A percentile compares a stretch with the other conserved stretches of the same genome.
Evolutionary conservation across 1,284 basidiomycete species (phyloP).

Genomic region (Rhodotorula sp.): DNA sequence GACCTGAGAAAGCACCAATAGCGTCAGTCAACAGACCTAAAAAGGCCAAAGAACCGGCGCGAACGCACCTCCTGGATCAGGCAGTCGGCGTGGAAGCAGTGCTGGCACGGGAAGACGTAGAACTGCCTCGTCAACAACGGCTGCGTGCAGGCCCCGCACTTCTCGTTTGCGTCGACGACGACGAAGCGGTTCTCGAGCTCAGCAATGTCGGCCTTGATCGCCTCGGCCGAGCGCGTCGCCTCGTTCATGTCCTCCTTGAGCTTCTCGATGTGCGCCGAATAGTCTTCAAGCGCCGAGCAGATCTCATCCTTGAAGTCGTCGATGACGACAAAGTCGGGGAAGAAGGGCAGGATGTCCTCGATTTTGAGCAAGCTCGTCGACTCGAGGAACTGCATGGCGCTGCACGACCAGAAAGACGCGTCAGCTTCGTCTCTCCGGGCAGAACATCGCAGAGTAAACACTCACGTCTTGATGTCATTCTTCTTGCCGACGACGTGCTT

Average conservation of each 20-base stretch:
- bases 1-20: constrained; percentile 57
- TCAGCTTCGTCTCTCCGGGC: background rate
- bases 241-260: constrained; percentile 96
- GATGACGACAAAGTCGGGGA: constrained; percentile 99
- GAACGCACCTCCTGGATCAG: constrained; percentile 77
- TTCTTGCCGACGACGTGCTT: constrained; percentile 95
- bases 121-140: constrained; percentile 83
- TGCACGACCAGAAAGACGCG: constrained; percentile 47
- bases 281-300: constrained; percentile 89
- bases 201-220: constrained; percentile 87
- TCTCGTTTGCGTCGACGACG: constrained; percentile 82
- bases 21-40: background rate
- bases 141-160: constrained; percentile 76
- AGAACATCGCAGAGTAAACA: constrained; percentile 19
- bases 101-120: constrained; percentile 95
- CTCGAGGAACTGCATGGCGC: constrained; percentile 94
- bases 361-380: constrained; percentile 93
- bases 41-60: too few species aligned
- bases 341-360: constrained; percentile 98
- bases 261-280: constrained; percentile 84
- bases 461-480: constrained; percentile 94
- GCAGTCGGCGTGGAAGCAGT: constrained; percentile 80
- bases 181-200: constrained; percentile 87
- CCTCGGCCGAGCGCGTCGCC: constrained; percentile 84
- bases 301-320: constrained; percentile 99